phyloP scores from a whole-genome alignment of 108 stramenopile genomes.

The Fragilaria crotonensis region DNA sequence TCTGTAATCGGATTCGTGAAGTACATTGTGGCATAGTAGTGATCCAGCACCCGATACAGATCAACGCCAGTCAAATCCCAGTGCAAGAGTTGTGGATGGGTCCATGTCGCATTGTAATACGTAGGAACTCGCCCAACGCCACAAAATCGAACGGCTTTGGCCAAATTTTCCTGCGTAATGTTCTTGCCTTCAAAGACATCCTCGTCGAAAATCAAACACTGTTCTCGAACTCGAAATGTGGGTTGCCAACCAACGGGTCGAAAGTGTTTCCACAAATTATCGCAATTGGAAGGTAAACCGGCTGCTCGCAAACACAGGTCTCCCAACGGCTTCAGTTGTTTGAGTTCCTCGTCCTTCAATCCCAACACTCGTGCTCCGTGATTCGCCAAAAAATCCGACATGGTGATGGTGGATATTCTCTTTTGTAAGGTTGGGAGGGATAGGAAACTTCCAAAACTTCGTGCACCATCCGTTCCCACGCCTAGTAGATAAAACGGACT shows the following conservation, averaged over 20 bases:
- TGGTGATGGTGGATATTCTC: slow-evolving; percentile 26
- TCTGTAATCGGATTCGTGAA: slow-evolving; percentile 65
- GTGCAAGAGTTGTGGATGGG: slow-evolving; percentile 53
- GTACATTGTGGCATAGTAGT: slow-evolving; percentile 71
- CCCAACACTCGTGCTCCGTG: slow-evolving; percentile 20
- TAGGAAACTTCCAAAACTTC: slow-evolving; percentile 42
- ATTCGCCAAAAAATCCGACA: slow-evolving; percentile 43
- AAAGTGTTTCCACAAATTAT: slow-evolving; percentile 15
- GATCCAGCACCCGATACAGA: slow-evolving; percentile 54
- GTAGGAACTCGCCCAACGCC: no score
- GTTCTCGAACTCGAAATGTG: slow-evolving; percentile 17
- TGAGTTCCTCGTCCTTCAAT: slow-evolving; percentile 12
- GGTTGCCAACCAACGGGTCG: slow-evolving; percentile 28
- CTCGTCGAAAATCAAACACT: slow-evolving; percentile 64
- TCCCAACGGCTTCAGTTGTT: slow-evolving; percentile 16
- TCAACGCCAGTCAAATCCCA: slow-evolving; percentile 50
- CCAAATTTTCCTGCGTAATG: slow-evolving; percentile 2
- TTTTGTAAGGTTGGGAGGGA: background rate
- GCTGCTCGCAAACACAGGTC: slow-evolving; percentile 21
- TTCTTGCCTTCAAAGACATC: slow-evolving; percentile 30
- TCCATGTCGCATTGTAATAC: slow-evolving; percentile 37
- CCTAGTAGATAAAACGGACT: slow-evolving; percentile 69
- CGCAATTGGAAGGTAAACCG: slow-evolving; percentile 18
- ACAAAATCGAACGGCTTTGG: slow-evolving; percentile 17
- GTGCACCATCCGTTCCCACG: slow-evolving; percentile 23